Base-by-base conservation (phyloP, 768 basidiomycete genomes). In the Amanita exitialis region DNA sequence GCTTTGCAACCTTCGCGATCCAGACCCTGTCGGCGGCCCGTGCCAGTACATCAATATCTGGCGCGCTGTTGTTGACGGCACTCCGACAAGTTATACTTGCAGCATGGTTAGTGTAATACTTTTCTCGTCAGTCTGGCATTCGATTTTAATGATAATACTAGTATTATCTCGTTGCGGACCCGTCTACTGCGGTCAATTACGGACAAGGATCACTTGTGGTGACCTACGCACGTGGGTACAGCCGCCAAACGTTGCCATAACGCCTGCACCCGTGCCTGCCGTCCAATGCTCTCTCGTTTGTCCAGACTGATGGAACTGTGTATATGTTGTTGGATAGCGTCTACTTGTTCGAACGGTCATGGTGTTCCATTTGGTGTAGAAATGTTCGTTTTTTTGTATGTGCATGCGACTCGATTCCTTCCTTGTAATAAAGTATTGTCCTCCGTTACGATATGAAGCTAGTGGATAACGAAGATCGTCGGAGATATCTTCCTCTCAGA, bases 11-110 rank as follows among this genome's bases (percentile, higher is more conserved):
- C 62, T 61, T 10, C 69, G 74, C 25, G 69, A 64, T 6, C 62
- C 69, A 3, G 74, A 77, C 52, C 57, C 62, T 5, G 54, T 54
- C 28, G 73, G 74, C 25, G 75, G 74, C 41, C 68, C 66, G 5
- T 77, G 75, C 61, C 67, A 69, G 49, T 77, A 68, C 64, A 74
- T 77, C 62, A 77, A 77, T 56, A 76, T 77, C 62, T 77, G 74
- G 74, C 69, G 73, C 32, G 74, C 73, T 10, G 62, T 76, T 27
- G 71, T 75, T 0, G 58, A 70, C 51, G 73, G 71, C 7, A 53
- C 57, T n/a, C 73, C 75, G 0, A 75, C 71, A 2, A 74, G 72
- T 0, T 76, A 76, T 60, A 71, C 71, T 35, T 77, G 74, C 64
- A 69, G 70, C 54, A 69, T 76, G 67, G 75, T 75, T 52, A 46